A percentile compares a stretch with the other conserved stretches of the same genome.
Conservation (phyloP, 441 rosid genomes). For the Melastoma candidum region DNA sequence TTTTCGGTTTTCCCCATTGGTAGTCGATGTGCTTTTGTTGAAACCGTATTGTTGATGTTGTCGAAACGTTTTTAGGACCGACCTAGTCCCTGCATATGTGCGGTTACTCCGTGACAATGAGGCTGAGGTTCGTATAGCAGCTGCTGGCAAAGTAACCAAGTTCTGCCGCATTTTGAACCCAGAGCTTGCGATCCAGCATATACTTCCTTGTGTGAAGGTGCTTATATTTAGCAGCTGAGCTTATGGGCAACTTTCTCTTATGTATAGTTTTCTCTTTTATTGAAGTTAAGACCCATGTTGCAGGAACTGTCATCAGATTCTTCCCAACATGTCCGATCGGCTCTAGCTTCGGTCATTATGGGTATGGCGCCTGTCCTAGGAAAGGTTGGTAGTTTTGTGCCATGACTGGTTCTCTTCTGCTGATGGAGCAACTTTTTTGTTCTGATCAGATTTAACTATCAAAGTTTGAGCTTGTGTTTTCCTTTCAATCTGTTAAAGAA, state of each 20-base stretch:
- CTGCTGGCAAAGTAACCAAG: constrained; percentile 89
- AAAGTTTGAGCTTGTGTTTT: not conserved
- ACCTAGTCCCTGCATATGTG: constrained; percentile 90
- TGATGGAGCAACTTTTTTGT: no score
- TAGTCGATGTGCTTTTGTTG: no score
- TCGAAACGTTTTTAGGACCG: constrained; percentile 35
- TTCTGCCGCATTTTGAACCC: constrained; percentile 81
- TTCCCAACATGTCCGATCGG: constrained; percentile 97
- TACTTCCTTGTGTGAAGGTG: constrained; percentile 93
- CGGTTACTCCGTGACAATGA: constrained; percentile 88
- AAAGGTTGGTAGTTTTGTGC: constrained; percentile 38
- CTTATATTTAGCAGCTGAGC: constrained; percentile 2
- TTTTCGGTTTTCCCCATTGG: no score
- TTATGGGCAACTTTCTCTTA: not conserved
- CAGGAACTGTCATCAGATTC: constrained; percentile 95
- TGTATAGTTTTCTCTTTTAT: not conserved
- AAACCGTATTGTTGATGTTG: not conserved
- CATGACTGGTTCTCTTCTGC: no score
- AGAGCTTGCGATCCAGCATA: constrained; percentile 69
- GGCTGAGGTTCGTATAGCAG: constrained; percentile 99
- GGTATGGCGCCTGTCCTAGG: constrained; percentile 98
- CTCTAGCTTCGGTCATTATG: constrained; percentile 98
- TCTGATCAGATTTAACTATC: not conserved
- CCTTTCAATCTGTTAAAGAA: not conserved
- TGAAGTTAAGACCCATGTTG: constrained; percentile 11